Conservation (phyloP, 2,329 filamentous ascomycete genomes). For the Paramyrothecium roridum region DNA sequence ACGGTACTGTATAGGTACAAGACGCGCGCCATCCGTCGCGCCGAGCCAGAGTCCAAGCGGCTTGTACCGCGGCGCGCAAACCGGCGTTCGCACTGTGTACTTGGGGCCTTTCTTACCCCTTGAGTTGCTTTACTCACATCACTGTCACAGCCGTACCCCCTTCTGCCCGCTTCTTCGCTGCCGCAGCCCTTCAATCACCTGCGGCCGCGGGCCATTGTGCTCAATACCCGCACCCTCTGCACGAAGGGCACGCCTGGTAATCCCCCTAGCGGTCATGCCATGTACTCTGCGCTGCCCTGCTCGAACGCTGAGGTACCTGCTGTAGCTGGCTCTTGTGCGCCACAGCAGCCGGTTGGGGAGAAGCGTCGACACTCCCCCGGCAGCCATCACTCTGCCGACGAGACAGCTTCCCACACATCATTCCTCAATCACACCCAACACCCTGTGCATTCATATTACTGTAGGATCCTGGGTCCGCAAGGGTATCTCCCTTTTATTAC, state of each 20-base stretch:
- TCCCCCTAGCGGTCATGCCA: background rate
- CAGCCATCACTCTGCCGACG: background rate
- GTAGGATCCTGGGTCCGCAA: background rate
- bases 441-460: background rate
- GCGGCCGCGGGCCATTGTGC: conserved; percentile 11
- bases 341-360: background rate
- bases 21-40: conserved; percentile 22
- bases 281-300: background rate
- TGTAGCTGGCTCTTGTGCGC: background rate
- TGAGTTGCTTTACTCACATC: conserved; percentile 8
- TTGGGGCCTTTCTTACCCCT: conserved; percentile 9
- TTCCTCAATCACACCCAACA: background rate
- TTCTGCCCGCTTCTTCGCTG: conserved; percentile 13
- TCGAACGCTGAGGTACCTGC: background rate
- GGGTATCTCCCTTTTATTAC: too few relatives aligned
- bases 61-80: conserved; percentile 22
- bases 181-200: conserved; percentile 21
- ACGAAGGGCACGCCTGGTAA: conserved; percentile 10
- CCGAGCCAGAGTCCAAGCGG: conserved; percentile 31
- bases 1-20: conserved; percentile 38
- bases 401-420: background rate
- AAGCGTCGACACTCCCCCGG: background rate
- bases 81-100: conserved; percentile 31
- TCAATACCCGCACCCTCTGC: conserved; percentile 19
- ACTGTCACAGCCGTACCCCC: conserved; percentile 1